phyloP scores from a whole-genome alignment of 345 rosid species.

The Dimocarpus longan region DNA sequence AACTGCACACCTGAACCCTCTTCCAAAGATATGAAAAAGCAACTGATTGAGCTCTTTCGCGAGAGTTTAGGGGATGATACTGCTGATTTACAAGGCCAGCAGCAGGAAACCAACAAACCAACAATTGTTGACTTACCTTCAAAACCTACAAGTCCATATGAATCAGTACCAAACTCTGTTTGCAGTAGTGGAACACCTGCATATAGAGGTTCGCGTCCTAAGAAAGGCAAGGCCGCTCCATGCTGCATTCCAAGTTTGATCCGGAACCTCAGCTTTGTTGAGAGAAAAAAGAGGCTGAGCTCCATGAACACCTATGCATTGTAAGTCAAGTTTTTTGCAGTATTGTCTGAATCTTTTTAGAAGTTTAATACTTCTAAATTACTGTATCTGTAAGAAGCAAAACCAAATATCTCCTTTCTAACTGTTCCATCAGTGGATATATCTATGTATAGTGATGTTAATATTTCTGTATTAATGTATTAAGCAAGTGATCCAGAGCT shows the following conservation, averaged over 20 bases:
- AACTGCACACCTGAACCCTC: conserved; percentile 28
- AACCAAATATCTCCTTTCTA: conserved; percentile 14
- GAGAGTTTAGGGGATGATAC: conserved; percentile 37
- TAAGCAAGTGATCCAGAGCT: neutral
- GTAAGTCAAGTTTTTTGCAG: conserved; percentile 2
- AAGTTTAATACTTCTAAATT: conserved; percentile 5
- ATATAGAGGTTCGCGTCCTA: conserved; percentile 1
- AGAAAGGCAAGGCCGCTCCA: conserved; percentile 34
- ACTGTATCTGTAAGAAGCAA: conserved; percentile 2
- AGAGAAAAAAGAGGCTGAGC: conserved; percentile 46
- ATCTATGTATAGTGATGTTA: neutral
- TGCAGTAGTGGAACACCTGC: conserved; percentile 27
- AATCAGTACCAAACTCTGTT: conserved; percentile 23
- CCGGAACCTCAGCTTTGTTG: conserved; percentile 46
- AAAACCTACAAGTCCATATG: conserved; percentile 25
- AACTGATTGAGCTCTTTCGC: conserved; percentile 53
- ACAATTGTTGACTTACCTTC: conserved; percentile 17
- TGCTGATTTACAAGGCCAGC: conserved; percentile 16
- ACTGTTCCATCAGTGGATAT: conserved; percentile 3
- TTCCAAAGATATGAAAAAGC: conserved; percentile 48
- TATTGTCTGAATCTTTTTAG: neutral
- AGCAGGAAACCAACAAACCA: conserved; percentile 22
- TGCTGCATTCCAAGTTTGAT: conserved; percentile 56
- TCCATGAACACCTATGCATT: conserved; percentile 1
- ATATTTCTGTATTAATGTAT: conserved; percentile 15